These are phyloP conservation scores for Vicia sativa DNA, from an alignment of 306 rosid genomes.

Conservation along the genomic window DNA sequence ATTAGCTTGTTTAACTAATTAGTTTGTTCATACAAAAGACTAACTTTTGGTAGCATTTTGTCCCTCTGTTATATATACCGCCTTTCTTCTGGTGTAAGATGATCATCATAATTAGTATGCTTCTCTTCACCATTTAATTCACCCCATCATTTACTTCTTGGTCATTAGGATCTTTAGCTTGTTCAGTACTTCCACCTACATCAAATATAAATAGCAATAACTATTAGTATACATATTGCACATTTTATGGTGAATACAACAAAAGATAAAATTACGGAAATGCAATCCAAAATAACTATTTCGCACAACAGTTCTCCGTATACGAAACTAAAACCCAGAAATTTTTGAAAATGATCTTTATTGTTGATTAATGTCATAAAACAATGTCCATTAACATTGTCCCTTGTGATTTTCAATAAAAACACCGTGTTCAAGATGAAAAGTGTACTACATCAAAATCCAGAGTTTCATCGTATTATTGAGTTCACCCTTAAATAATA, in stretches of 20 bases:
- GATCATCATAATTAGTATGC: conserved; percentile 60
- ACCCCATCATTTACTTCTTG: conserved; percentile 52
- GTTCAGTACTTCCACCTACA: conserved; percentile 67
- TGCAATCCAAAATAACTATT: conserved; percentile 17
- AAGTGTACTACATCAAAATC: too few species aligned
- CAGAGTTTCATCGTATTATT: conserved; percentile 2
- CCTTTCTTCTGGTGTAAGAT: conserved; percentile 87
- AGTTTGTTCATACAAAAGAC: too few species aligned
- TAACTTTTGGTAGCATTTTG: too few species aligned
- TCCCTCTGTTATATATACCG: conserved; percentile 93
- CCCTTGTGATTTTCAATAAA: conserved; percentile 2
- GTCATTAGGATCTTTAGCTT: conserved; percentile 49
- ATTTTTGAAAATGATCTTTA: background rate
- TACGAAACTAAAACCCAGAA: background rate
- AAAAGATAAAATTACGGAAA: background rate
- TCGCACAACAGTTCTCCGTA: conserved; percentile 3
- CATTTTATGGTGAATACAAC: background rate
- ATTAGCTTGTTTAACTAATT: too few species aligned
- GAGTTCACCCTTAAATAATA: conserved; percentile 2
- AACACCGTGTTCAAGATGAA: background rate
- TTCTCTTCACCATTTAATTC: conserved; percentile 59
- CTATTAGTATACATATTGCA: conserved; percentile 1
- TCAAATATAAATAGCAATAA: conserved; percentile 29
- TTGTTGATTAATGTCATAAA: background rate
- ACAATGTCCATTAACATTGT: background rate